Evolutionary conservation across 495 filamentous ascomycete species (phyloP).

Genomic region (Penicillium roqueforti): DNA sequence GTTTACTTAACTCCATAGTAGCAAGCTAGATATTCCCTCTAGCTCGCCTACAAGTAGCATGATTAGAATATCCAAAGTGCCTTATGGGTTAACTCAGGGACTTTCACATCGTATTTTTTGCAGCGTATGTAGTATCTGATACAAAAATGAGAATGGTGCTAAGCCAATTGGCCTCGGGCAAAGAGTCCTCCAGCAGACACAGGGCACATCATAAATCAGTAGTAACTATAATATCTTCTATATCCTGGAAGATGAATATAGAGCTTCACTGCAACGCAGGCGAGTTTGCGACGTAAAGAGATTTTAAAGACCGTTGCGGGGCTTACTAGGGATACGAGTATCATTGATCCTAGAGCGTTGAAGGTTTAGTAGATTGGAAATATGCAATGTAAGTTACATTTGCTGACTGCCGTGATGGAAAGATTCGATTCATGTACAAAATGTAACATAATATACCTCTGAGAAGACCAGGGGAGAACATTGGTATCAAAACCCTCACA

Average conservation of each 20-base stretch:
- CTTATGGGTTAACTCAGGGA: neutral
- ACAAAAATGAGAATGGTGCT: too few relatives aligned
- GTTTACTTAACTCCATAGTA: neutral
- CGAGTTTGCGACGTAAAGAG: too few relatives aligned
- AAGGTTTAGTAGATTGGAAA: neutral
- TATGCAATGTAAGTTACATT: neutral
- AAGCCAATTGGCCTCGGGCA: neutral
- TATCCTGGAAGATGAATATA: slow-evolving; percentile 16
- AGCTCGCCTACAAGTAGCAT: neutral
- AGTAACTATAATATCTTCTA: slow-evolving; percentile 23
- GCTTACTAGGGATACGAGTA: too few relatives aligned
- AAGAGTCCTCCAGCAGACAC: too few relatives aligned
- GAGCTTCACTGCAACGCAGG: too few relatives aligned
- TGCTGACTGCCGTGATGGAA: neutral
- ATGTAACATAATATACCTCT: slow-evolving; percentile 1
- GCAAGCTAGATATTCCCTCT: neutral
- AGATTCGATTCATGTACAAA: slow-evolving; percentile 10
- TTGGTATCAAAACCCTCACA: slow-evolving; percentile 26
- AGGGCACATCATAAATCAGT: too few relatives aligned
- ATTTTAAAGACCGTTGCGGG: too few relatives aligned
- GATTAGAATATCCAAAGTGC: neutral
- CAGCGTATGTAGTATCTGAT: neutral
- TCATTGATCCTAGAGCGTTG: slow-evolving; percentile 3
- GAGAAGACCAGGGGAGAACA: slow-evolving; percentile 3
- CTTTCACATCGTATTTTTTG: neutral